Evolutionary conservation across 2,329 filamentous ascomycete species (phyloP), one percentile per base, ranked within the genome.

Genomic region (Colletotrichum lindemuthianum): DNA sequence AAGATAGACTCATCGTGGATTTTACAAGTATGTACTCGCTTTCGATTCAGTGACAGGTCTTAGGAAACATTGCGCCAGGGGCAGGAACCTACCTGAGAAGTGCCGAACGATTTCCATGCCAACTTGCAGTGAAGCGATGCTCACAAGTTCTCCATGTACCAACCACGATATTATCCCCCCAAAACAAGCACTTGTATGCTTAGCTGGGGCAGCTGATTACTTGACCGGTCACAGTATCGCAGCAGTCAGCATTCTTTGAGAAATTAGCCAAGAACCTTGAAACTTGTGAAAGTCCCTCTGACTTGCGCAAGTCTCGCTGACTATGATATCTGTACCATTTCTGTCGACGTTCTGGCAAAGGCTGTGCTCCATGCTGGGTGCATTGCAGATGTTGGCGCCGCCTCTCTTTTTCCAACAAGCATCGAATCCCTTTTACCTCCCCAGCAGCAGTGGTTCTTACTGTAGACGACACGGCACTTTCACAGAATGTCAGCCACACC

Each of bases 221-320:
- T 8, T 13, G 34, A 0, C 32, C 47, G 13, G 47, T 49, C 11
- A 33, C n/a, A 9, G 47, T 49, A 12, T 34, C 24, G 47, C 47
- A 49, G 24, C 47, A 49, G 34, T 49, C 47, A 8, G 47, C 47
- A 13, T 49, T 8, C 47, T 49, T 5, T n/a, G 8, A 33, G 10
- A n/a, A 5, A 24, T 49, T 32, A 49, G 47, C 32, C 24, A 45
- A 11, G 8, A 45, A 45, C 6, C 13, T 3, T 13, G 13, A 7
- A 0, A 0, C 8, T 2, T 4, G 4, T 8, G 24, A 7, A 10
- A 10, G 0, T 12, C 6, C 37, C 5, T 11, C 11, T 11, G 11
- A 6, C 47, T 49, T 36, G 34, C 47, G 47, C 47, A 49, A 13
- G 47, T 49, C 11, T 49, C 32, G 47, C 47, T 49, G 47, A 49